These are phyloP conservation scores for Colletotrichum sp. DNA, from an alignment of 2,329 filamentous ascomycete genomes.

Conservation along the genomic window DNA sequence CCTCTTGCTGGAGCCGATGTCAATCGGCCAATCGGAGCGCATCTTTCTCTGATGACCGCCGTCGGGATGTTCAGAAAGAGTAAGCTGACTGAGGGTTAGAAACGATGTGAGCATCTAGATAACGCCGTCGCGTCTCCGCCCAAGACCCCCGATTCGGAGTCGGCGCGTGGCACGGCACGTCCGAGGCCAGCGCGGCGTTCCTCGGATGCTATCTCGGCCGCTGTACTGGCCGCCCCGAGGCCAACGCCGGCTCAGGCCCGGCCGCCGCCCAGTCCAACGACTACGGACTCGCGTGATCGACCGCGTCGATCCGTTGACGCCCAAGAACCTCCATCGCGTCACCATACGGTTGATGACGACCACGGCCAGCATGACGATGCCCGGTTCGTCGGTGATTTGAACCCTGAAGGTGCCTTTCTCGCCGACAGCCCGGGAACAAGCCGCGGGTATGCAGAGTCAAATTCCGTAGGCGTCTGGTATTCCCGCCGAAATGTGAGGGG, in stretches of 20 bases:
- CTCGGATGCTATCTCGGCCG: not conserved
- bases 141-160: not conserved
- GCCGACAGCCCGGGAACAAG: conserved; percentile 19
- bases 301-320: not conserved
- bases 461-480: conserved; percentile 21
- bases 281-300: not conserved
- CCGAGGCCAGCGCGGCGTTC: not conserved
- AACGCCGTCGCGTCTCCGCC: not conserved
- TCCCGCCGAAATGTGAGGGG: not conserved
- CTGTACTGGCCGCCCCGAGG: not conserved
- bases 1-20: not conserved
- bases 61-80: not conserved
- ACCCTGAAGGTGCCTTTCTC: conserved; percentile 28
- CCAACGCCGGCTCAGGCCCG: not conserved
- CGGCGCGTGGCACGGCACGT: not conserved
- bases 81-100: conserved; percentile 4
- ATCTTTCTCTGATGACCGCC: not conserved
- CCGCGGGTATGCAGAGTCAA: conserved; percentile 12
- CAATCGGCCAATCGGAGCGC: not conserved
- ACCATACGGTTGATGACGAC: not conserved
- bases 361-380: conserved; percentile 13
- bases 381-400: conserved; percentile 26
- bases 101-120: conserved; percentile 20
- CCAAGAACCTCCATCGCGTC: not conserved
- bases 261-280: not conserved